Percentiles rank a stretch among this genome's conserved stretches.
Conservation (phyloP, 768 basidiomycete species). For the Boletus edulis region DNA sequence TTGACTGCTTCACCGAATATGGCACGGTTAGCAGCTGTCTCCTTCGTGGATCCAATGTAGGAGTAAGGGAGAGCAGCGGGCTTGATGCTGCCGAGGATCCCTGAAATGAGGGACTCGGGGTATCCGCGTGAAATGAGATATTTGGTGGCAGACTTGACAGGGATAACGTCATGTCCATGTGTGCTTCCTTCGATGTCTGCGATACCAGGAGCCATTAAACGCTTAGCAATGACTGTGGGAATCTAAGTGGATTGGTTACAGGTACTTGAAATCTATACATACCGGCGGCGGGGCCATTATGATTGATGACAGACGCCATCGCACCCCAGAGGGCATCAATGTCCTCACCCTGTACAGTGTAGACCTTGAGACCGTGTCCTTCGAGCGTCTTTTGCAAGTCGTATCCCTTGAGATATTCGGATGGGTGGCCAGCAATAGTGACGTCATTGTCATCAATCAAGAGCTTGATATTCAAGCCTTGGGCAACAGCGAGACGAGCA, state of each 20-base stretch:
- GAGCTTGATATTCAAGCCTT: slow-evolving; percentile 79
- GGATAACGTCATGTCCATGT: slow-evolving; percentile 85
- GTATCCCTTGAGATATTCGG: slow-evolving; percentile 81
- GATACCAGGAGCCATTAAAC: slow-evolving; percentile 65
- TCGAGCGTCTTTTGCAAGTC: slow-evolving; percentile 66
- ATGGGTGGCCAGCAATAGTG: slow-evolving; percentile 90
- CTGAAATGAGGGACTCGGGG: slow-evolving; percentile 40
- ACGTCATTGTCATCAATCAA: slow-evolving; percentile 91
- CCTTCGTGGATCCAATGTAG: slow-evolving; percentile 70
- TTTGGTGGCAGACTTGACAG: slow-evolving; percentile 73
- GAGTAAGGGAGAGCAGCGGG: slow-evolving; percentile 52
- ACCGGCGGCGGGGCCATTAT: slow-evolving; percentile 81
- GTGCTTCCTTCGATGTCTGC: slow-evolving; percentile 74
- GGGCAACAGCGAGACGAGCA: slow-evolving; percentile 82
- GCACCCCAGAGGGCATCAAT: slow-evolving; percentile 75
- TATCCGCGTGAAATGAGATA: slow-evolving; percentile 70
- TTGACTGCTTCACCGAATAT: slow-evolving; percentile 86
- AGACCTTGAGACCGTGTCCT: slow-evolving; percentile 80
- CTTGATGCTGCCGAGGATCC: slow-evolving; percentile 65
- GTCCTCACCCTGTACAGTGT: slow-evolving; percentile 75
- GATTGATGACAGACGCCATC: slow-evolving; percentile 49
- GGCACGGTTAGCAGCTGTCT: slow-evolving; percentile 76
- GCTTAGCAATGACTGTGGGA: slow-evolving; percentile 64
- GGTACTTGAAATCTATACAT: slow-evolving; percentile 14
- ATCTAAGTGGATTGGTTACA: background rate